phyloP scores from a whole-genome alignment of 306 rosid species.

The Glycine latifolia region DNA sequence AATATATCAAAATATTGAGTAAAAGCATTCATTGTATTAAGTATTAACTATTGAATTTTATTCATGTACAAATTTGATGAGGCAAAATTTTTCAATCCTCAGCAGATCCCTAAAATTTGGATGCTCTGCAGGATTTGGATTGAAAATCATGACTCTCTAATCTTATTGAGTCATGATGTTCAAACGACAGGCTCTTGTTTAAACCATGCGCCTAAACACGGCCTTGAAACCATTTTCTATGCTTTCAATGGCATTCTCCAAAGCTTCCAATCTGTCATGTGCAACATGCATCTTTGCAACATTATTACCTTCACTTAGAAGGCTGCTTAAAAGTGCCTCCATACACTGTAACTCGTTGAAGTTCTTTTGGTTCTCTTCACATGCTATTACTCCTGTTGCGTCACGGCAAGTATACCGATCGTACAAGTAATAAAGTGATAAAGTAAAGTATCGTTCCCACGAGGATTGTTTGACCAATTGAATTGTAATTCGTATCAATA shows the following conservation, averaged over 20 bases:
- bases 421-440: too few relatives aligned
- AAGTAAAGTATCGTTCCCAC: too few relatives aligned
- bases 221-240: constrained; percentile 61
- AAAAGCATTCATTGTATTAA: not conserved
- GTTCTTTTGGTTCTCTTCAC: constrained; percentile 35
- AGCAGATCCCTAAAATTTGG: not conserved
- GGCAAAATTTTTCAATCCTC: constrained; percentile 29
- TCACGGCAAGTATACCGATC: too few relatives aligned
- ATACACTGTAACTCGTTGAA: constrained; percentile 57
- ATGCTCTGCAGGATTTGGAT: not conserved
- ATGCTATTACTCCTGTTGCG: too few relatives aligned
- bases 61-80: constrained; percentile 38
- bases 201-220: constrained; percentile 65
- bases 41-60: not conserved
- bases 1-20: not conserved
- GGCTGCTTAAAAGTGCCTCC: constrained; percentile 45
- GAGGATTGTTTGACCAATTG: too few relatives aligned
- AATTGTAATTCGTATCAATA: too few relatives aligned
- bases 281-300: constrained; percentile 48
- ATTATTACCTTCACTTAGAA: constrained; percentile 26
- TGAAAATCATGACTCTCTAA: not conserved
- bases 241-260: constrained; percentile 58
- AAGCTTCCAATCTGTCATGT: constrained; percentile 51
- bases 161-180: constrained; percentile 60
- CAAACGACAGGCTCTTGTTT: constrained; percentile 61